Conservation (phyloP, 2,329 filamentous ascomycete species). For the Stromatinia cepivora region DNA sequence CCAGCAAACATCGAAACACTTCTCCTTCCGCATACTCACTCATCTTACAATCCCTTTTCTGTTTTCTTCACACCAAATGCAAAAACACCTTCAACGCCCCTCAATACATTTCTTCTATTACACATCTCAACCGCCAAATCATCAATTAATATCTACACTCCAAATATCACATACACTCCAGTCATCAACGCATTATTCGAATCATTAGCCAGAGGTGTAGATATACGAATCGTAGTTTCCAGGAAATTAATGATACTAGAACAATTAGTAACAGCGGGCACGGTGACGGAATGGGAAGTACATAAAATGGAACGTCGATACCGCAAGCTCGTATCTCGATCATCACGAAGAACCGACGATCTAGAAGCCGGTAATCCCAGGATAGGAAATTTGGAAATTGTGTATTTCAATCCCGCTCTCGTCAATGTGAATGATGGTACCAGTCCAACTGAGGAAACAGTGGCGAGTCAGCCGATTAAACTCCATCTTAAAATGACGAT, state of each 20-base stretch:
- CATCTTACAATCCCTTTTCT: constrained; percentile 20
- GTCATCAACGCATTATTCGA: constrained; percentile 61
- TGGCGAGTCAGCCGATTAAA: constrained; percentile 57
- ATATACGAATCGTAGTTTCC: constrained; percentile 68
- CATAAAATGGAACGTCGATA: constrained; percentile 59
- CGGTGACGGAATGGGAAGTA: constrained; percentile 67
- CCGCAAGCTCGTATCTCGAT: constrained; percentile 37
- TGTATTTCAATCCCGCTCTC: constrained; percentile 35
- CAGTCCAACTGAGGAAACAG: background rate
- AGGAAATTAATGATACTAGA: constrained; percentile 73
- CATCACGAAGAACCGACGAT: constrained; percentile 24
- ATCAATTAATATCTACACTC: constrained; percentile 72
- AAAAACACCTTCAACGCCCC: constrained; percentile 65
- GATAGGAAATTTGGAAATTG: constrained; percentile 34
- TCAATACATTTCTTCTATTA: constrained; percentile 41
- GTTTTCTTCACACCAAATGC: constrained; percentile 54
- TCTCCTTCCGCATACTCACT: constrained; percentile 29
- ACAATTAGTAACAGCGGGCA: constrained; percentile 77
- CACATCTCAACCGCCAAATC: constrained; percentile 44
- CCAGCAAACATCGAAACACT: constrained; percentile 4
- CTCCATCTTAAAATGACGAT: constrained; percentile 77
- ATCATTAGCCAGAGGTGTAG: constrained; percentile 64
- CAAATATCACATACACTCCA: constrained; percentile 70
- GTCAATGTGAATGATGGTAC: background rate
- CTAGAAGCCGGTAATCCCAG: background rate